These are phyloP conservation scores for Cucumis hystrix DNA, from an alignment of 306 rosid genomes.

Conservation along the genomic window DNA sequence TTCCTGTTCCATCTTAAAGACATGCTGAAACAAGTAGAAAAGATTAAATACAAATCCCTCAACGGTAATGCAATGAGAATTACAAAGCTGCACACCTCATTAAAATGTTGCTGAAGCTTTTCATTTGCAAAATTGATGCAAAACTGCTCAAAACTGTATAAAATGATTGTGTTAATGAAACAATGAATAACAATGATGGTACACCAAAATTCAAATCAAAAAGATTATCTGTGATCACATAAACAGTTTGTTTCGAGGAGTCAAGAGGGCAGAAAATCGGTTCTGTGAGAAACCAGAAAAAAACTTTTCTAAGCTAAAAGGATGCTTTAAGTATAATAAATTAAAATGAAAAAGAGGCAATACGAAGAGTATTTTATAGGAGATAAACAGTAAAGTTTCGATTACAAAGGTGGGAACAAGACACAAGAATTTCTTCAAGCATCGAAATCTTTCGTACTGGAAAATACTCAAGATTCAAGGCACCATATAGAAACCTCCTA, in stretches of 20 bases:
- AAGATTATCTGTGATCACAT: background rate
- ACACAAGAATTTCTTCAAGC: background rate
- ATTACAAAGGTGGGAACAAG: background rate
- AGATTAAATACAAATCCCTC: slow-evolving; percentile 4
- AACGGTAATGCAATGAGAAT: background rate
- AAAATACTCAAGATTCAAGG: background rate
- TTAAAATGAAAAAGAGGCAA: background rate
- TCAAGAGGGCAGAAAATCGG: background rate
- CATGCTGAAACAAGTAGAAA: slow-evolving; percentile 51
- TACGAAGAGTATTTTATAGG: background rate
- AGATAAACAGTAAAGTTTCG: background rate
- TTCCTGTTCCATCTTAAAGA: slow-evolving; percentile 98
- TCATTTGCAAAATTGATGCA: slow-evolving; percentile 98
- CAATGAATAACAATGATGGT: background rate
- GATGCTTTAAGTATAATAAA: background rate
- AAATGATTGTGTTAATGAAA: slow-evolving; percentile 11
- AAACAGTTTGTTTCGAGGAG: background rate
- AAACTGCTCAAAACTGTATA: slow-evolving; percentile 91
- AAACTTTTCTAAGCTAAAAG: background rate
- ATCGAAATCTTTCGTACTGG: background rate
- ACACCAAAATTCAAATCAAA: background rate
- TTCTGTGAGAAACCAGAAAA: background rate
- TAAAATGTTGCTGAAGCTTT: slow-evolving; percentile 98
- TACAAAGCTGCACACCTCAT: slow-evolving; percentile 50
- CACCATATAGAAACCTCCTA: background rate